Evolutionary conservation across 2,329 filamentous ascomycete species (phyloP).

Genomic region (Chaetomium olivaceum): DNA sequence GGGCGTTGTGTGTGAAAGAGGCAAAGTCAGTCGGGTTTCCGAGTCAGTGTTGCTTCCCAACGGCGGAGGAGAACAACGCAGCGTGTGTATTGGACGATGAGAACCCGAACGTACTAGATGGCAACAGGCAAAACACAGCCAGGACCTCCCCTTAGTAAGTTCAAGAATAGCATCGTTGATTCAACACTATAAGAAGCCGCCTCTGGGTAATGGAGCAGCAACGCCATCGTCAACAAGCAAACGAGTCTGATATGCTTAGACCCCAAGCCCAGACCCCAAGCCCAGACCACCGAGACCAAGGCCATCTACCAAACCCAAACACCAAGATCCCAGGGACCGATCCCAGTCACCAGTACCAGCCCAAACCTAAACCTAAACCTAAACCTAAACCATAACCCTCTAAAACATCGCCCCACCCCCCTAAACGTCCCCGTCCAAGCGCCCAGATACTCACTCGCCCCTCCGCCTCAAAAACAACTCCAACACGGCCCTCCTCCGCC

Average conservation of each 20-base stretch:
- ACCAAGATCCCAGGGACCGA: not conserved
- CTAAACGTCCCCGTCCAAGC: no score
- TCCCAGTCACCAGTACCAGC: not conserved
- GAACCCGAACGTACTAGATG: no score
- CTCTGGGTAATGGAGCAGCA: not conserved
- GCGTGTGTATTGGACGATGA: not conserved
- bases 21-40: not conserved
- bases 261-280: not conserved
- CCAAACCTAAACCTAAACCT: not conserved
- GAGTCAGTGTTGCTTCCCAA: not conserved
- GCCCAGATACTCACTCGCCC: slow-evolving; percentile 11
- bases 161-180: not conserved
- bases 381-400: not conserved
- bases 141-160: no score
- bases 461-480: slow-evolving; percentile 63
- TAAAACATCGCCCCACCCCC: not conserved
- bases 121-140: no score
- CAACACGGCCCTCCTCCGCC: slow-evolving; percentile 65
- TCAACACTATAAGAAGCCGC: not conserved
- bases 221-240: not conserved
- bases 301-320: not conserved
- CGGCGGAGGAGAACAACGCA: no score
- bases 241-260: not conserved
- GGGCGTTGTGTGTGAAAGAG: not conserved
- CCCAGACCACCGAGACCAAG: not conserved